These are phyloP conservation scores for Penicillium sp. DNA, from an alignment of 2,329 filamentous ascomycete species.

Conservation along the genomic window DNA sequence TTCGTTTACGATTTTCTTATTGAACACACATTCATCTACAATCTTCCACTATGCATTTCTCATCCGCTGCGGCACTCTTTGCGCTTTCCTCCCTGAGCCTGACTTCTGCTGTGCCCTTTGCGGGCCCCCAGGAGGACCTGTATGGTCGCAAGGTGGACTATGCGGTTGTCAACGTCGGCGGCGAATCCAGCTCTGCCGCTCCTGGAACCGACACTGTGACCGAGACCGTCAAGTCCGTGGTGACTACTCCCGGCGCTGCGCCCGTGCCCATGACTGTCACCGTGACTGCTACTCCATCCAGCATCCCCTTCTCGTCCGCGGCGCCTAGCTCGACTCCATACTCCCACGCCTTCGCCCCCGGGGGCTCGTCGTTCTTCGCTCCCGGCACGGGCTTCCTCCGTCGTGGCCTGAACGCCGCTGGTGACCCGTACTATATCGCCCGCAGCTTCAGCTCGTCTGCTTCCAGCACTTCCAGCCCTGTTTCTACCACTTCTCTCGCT, in stretches of 20 bases:
- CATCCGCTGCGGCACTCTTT: slow-evolving; percentile 22
- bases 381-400: slow-evolving; percentile 15
- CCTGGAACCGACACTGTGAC: slow-evolving; percentile 20
- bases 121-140: slow-evolving; percentile 20
- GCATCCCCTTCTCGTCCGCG: slow-evolving; percentile 2
- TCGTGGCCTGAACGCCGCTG: slow-evolving; percentile 18
- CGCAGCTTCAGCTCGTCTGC: slow-evolving; percentile 10
- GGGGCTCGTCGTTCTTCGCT: slow-evolving; percentile 14
- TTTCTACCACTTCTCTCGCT: slow-evolving; percentile 8
- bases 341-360: slow-evolving; percentile 10
- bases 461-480: slow-evolving; percentile 3
- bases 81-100: slow-evolving; percentile 27
- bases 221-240: slow-evolving; percentile 16
- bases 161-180: slow-evolving; percentile 33
- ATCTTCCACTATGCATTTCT: slow-evolving; percentile 28
- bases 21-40: slow-evolving; percentile 1
- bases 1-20: neutral
- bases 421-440: slow-evolving; percentile 14
- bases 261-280: slow-evolving; percentile 12
- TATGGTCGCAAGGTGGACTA: slow-evolving; percentile 27
- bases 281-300: slow-evolving; percentile 20
- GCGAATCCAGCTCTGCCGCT: slow-evolving; percentile 15
- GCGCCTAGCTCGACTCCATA: slow-evolving; percentile 12
- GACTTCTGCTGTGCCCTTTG: slow-evolving; percentile 28
- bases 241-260: slow-evolving; percentile 13